Evolutionary conservation across 202 grass and related monocot species (phyloP).

Genomic region (Setaria italica): DNA sequence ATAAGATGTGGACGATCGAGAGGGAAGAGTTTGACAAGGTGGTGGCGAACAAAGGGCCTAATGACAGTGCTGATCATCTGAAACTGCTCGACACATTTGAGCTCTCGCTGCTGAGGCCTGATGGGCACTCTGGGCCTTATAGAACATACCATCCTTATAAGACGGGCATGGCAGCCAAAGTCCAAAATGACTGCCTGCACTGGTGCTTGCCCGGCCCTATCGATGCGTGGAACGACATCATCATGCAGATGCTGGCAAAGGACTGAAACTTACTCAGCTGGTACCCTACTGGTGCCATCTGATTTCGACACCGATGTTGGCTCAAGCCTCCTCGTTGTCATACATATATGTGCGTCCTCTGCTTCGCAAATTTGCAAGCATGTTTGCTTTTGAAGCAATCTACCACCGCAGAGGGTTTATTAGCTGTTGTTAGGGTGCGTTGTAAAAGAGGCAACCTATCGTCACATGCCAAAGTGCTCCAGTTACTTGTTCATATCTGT

Average conservation of each 20-base stretch:
- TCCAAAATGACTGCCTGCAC: slow-evolving; percentile 89
- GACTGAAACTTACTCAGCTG: slow-evolving; percentile 1
- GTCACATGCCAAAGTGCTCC: neutral
- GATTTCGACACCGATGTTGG: neutral
- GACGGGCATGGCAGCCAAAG: slow-evolving; percentile 25
- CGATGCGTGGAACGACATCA: slow-evolving; percentile 81
- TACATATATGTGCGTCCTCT: slow-evolving; percentile 2
- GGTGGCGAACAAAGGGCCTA: neutral
- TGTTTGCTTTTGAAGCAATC: neutral
- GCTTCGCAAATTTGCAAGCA: neutral
- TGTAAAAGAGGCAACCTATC: neutral
- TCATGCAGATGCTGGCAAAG: slow-evolving; percentile 65
- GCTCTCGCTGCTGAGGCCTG: slow-evolving; percentile 78
- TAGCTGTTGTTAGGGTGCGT: neutral
- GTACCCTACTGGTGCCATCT: neutral
- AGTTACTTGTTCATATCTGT: neutral
- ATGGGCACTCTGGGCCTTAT: slow-evolving; percentile 79
- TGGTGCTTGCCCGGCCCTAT: slow-evolving; percentile 88
- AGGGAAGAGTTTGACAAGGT: slow-evolving; percentile 68
- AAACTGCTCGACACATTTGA: slow-evolving; percentile 76
- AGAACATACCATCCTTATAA: slow-evolving; percentile 68
- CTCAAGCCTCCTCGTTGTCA: neutral
- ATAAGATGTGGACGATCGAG: slow-evolving; percentile 70
- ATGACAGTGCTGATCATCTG: slow-evolving; percentile 16
- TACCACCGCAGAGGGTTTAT: neutral